Conservation (phyloP, 2,329 filamentous ascomycete genomes). For the Epichloe baconii region DNA sequence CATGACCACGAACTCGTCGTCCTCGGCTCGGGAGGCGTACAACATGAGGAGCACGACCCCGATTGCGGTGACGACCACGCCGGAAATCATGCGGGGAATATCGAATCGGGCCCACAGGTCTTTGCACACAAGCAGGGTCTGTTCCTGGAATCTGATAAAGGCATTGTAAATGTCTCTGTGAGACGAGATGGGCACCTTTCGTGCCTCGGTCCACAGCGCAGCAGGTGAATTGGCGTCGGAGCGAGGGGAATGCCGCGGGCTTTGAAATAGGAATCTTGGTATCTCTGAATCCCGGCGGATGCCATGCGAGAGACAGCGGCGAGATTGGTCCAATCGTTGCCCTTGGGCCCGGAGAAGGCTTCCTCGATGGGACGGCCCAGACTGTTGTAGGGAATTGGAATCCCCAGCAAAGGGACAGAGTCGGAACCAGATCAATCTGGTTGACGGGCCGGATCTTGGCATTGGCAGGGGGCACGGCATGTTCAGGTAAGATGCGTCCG, state of each 20-base stretch:
- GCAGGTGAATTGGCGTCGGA: slow-evolving; percentile 27
- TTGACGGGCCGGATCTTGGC: slow-evolving; percentile 65
- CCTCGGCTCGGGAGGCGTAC: slow-evolving; percentile 51
- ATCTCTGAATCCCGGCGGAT: slow-evolving; percentile 76
- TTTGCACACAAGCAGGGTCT: slow-evolving; percentile 69
- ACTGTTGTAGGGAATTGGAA: slow-evolving; percentile 94
- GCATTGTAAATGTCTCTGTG: slow-evolving; percentile 35
- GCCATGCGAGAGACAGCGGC: slow-evolving; percentile 64
- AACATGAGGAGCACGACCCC: slow-evolving; percentile 58
- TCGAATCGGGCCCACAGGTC: slow-evolving; percentile 88
- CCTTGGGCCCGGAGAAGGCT: slow-evolving; percentile 63
- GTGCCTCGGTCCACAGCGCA: slow-evolving; percentile 35
- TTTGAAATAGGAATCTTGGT: slow-evolving; percentile 70
- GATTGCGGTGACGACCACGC: slow-evolving; percentile 56
- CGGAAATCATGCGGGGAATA: slow-evolving; percentile 69
- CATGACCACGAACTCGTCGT: slow-evolving; percentile 39
- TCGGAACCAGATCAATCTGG: slow-evolving; percentile 94
- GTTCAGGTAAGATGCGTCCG: slow-evolving; percentile 55
- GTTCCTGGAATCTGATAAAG: slow-evolving; percentile 61
- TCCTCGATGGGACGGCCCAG: slow-evolving; percentile 88
- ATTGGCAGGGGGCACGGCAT: slow-evolving; percentile 45
- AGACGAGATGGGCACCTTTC: slow-evolving; percentile 13
- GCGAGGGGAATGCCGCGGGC: slow-evolving; percentile 56
- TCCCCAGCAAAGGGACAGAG: slow-evolving; percentile 75
- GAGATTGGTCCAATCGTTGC: slow-evolving; percentile 62